A percentile compares a stretch with the other conserved stretches of the same genome.
Evolutionary conservation across 176 grass and related monocot species (phyloP).

Genomic region (Pontederia crassipes): DNA sequence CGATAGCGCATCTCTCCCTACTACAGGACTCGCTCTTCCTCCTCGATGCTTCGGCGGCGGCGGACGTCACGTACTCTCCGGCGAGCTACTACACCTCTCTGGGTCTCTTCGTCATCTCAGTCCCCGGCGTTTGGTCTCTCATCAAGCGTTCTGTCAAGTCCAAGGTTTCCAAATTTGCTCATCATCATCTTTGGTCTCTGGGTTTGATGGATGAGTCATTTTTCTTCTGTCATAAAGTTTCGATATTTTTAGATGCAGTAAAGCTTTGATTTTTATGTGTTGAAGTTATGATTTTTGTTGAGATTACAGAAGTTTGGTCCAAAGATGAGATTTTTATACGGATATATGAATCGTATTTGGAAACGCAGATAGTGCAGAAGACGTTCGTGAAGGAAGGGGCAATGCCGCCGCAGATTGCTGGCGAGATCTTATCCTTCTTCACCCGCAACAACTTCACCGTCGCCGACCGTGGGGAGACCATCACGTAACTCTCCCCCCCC

Average conservation of each 20-base stretch:
- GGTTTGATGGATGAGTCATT: background rate
- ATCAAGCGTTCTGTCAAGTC: slow-evolving; percentile 99
- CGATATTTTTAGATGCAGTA: too few relatives aligned
- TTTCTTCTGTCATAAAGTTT: too few relatives aligned
- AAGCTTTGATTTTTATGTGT: background rate
- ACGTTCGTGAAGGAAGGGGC: slow-evolving; percentile 56
- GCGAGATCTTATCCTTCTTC: slow-evolving; percentile 89
- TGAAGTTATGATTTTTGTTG: background rate
- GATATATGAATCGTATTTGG: slow-evolving; percentile 6
- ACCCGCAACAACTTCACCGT: slow-evolving; percentile 76
- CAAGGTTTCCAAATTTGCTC: slow-evolving; percentile 37
- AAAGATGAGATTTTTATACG: background rate
- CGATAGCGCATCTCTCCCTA: too few relatives aligned
- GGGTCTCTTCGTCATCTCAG: slow-evolving; percentile 95
- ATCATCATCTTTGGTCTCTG: background rate
- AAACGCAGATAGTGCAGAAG: slow-evolving; percentile 80
- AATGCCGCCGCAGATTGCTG: slow-evolving; percentile 54
- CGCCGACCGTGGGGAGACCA: slow-evolving; percentile 73
- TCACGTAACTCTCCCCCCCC: slow-evolving; percentile 47
- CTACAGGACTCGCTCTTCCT: slow-evolving; percentile 31
- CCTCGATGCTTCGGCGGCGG: slow-evolving; percentile 29
- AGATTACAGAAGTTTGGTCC: background rate
- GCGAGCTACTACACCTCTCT: slow-evolving; percentile 97
- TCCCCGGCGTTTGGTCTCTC: slow-evolving; percentile 91
- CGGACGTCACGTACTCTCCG: slow-evolving; percentile 61